Conservation (phyloP, 2,329 filamentous ascomycete genomes). For the Colletotrichum orbiculare region DNA sequence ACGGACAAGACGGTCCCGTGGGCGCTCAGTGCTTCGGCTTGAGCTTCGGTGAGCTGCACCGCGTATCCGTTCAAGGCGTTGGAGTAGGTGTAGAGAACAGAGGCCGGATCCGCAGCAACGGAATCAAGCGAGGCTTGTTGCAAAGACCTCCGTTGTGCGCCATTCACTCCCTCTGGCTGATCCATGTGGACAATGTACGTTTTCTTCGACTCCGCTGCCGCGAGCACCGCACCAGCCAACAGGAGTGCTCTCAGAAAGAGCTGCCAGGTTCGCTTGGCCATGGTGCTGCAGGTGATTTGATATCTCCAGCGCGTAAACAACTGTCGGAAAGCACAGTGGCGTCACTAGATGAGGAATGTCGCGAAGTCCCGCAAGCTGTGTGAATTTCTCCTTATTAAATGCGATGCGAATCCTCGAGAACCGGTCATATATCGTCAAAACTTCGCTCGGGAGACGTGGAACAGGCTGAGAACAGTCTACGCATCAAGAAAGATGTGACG, state of each 20-base stretch:
- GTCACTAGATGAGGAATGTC: background rate
- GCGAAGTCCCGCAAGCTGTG: background rate
- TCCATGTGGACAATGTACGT: constrained; percentile 2
- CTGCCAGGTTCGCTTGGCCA: background rate
- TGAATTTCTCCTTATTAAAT: background rate
- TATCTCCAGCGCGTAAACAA: background rate
- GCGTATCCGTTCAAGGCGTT: constrained; percentile 5
- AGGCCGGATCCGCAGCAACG: background rate
- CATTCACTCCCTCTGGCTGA: background rate
- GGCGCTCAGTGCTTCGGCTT: background rate
- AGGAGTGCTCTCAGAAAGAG: background rate
- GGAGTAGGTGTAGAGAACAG: constrained; percentile 7
- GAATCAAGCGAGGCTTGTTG: constrained; percentile 1
- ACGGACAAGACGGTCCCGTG: background rate
- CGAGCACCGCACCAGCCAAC: background rate
- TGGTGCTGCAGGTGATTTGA: background rate
- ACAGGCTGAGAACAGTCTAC: background rate
- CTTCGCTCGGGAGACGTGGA: background rate
- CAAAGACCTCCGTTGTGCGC: background rate
- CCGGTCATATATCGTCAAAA: background rate
- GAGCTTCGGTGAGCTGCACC: constrained; percentile 1
- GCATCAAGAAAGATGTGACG: background rate
- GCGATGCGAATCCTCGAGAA: background rate
- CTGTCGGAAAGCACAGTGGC: background rate
- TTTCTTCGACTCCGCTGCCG: background rate